These are phyloP conservation scores for Pseudocercospora pini-densiflorae DNA, from an alignment of 2,329 filamentous ascomycete genomes.

Conservation along the genomic window DNA sequence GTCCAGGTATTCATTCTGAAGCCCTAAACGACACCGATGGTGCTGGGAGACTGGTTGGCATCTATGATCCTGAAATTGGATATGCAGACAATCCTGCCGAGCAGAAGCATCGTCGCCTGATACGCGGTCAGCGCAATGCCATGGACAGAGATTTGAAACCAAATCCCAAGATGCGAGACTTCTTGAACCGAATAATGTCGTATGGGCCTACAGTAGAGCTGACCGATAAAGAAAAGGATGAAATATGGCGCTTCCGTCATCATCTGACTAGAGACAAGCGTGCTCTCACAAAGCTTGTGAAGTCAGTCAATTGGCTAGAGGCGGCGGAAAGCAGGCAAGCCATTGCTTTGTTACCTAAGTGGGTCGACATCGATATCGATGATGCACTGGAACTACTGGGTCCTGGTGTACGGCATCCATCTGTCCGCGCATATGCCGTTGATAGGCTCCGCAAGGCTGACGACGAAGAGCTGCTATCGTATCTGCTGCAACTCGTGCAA, in stretches of 20 bases:
- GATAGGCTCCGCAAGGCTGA: conserved; percentile 89
- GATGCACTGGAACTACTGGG: conserved; percentile 93
- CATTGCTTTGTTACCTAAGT: conserved; percentile 85
- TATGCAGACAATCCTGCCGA: conserved; percentile 91
- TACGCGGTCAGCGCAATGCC: conserved; percentile 89
- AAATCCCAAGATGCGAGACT: conserved; percentile 93
- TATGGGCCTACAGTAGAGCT: conserved; percentile 91
- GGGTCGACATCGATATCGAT: conserved; percentile 96
- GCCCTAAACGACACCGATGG: conserved; percentile 56
- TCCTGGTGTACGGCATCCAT: conserved; percentile 85
- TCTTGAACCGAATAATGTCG: conserved; percentile 85
- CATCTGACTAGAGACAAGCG: conserved; percentile 88
- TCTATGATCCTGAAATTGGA: conserved; percentile 93
- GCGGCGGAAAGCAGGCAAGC: conserved; percentile 84
- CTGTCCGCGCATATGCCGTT: conserved; percentile 91
- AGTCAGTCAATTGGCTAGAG: conserved; percentile 94
- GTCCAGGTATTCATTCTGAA: conserved; percentile 81
- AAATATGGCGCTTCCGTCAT: conserved; percentile 97
- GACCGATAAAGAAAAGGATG: conserved; percentile 88
- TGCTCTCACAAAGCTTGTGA: conserved; percentile 93
- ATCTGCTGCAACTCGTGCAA: conserved; percentile 92
- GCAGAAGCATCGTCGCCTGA: conserved; percentile 88
- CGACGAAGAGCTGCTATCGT: conserved; percentile 87
- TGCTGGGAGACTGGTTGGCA: conserved; percentile 72
- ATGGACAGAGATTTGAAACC: conserved; percentile 94